Conservation (phyloP, 2,329 filamentous ascomycete species). For the Venturia pyrina region DNA sequence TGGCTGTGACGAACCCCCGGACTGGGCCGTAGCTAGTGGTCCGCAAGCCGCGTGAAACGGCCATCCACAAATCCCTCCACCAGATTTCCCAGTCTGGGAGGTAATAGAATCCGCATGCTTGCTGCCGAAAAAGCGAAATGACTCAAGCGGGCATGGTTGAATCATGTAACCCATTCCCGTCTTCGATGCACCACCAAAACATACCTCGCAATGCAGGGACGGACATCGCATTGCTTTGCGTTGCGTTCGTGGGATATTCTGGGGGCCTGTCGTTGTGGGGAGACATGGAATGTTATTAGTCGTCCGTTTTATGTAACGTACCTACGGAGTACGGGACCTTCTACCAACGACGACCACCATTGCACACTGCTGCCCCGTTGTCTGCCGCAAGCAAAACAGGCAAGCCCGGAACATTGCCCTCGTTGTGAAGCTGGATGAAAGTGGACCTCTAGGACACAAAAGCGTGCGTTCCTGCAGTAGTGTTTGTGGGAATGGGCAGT, state of each 20-base stretch:
- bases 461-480: background rate
- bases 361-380: background rate
- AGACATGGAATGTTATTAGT: background rate
- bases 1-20: background rate
- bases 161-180: background rate
- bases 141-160: background rate
- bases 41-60: background rate
- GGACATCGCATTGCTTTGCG: background rate
- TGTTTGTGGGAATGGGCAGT: background rate
- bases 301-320: background rate
- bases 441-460: background rate
- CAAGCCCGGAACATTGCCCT: background rate
- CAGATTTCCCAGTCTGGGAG: too few relatives aligned
- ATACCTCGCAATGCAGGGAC: background rate
- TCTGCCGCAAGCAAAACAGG: background rate
- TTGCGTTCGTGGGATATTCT: background rate
- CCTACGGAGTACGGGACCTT: background rate
- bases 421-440: background rate
- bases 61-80: too few relatives aligned
- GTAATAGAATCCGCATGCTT: background rate
- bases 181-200: background rate
- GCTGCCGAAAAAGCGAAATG: background rate
- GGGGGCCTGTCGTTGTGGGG: background rate
- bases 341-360: background rate
- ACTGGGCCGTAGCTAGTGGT: background rate